Evolutionary conservation across 2,329 filamentous ascomycete genomes (phyloP).

Genomic region (Aspergillus texensis): DNA sequence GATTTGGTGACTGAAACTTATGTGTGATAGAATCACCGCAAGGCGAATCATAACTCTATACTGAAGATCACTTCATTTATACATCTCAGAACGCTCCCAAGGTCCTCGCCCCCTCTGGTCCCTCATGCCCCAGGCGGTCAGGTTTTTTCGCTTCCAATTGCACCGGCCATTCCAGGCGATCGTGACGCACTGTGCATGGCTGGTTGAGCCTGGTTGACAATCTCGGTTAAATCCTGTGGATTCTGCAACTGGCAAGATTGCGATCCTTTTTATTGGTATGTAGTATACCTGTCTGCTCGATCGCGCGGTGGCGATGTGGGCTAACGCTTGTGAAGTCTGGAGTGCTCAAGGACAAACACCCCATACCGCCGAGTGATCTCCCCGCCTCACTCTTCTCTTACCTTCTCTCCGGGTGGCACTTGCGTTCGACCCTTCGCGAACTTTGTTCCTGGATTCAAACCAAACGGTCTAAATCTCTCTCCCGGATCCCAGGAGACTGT

Average conservation of each 20-base stretch:
- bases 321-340: slow-evolving; percentile 1
- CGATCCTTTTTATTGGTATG: slow-evolving; percentile 17
- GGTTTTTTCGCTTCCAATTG: slow-evolving; percentile 10
- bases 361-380: slow-evolving; percentile 1
- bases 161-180: slow-evolving; percentile 15
- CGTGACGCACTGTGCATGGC: slow-evolving; percentile 13
- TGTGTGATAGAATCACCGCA: slow-evolving; percentile 4
- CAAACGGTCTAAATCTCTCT: not conserved
- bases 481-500: not conserved
- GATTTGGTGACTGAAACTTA: slow-evolving; percentile 2
- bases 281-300: not conserved
- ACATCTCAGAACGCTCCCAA: slow-evolving; percentile 25
- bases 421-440: not conserved
- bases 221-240: slow-evolving; percentile 4
- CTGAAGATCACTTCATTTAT: not conserved
- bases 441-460: not conserved
- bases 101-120: slow-evolving; percentile 31
- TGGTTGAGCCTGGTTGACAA: slow-evolving; percentile 16
- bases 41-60: not conserved
- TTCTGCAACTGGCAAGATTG: slow-evolving; percentile 5
- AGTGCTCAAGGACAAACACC: slow-evolving; percentile 4
- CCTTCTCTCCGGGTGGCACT: not conserved
- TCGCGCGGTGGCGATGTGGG: slow-evolving; percentile 8
- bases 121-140: slow-evolving; percentile 23
- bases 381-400: slow-evolving; percentile 2